Conservation (phyloP, 768 basidiomycete species). For the Pleurotus djamor region DNA sequence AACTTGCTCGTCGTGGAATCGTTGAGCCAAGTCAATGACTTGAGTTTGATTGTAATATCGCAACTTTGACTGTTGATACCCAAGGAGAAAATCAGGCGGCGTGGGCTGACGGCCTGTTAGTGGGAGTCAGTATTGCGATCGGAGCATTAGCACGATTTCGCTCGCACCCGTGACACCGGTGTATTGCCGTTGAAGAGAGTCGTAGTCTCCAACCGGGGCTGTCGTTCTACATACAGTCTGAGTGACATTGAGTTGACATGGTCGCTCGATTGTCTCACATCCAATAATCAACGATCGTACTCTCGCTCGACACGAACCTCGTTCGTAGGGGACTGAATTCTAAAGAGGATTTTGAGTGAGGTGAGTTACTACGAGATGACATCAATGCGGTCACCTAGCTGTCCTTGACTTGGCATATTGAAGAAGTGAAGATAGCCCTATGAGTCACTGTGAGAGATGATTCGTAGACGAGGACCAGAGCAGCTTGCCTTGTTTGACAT, state of each 20-base stretch:
- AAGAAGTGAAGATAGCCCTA: slow-evolving; percentile 34
- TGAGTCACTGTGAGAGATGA: background rate
- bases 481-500: slow-evolving; percentile 31
- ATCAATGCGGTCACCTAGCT: slow-evolving; percentile 20
- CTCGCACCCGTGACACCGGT: slow-evolving; percentile 30
- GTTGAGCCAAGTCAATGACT: slow-evolving; percentile 28
- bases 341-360: background rate
- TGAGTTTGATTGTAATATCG: slow-evolving; percentile 33
- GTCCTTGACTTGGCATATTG: slow-evolving; percentile 33
- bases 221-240: slow-evolving; percentile 22
- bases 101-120: slow-evolving; percentile 28
- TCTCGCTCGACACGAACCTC: slow-evolving; percentile 26
- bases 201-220: slow-evolving; percentile 31
- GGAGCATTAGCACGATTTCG: background rate
- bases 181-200: slow-evolving; percentile 30
- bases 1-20: slow-evolving; percentile 32
- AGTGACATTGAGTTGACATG: background rate
- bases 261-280: slow-evolving; percentile 18
- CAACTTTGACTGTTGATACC: slow-evolving; percentile 35
- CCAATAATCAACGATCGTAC: slow-evolving; percentile 32
- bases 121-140: background rate
- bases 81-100: slow-evolving; percentile 31
- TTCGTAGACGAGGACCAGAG: background rate
- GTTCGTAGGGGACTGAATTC: slow-evolving; percentile 30
- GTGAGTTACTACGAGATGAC: slow-evolving; percentile 1